phyloP scores from a whole-genome alignment of 1,284 basidiomycete genomes.

The Coniferiporia weirii region DNA sequence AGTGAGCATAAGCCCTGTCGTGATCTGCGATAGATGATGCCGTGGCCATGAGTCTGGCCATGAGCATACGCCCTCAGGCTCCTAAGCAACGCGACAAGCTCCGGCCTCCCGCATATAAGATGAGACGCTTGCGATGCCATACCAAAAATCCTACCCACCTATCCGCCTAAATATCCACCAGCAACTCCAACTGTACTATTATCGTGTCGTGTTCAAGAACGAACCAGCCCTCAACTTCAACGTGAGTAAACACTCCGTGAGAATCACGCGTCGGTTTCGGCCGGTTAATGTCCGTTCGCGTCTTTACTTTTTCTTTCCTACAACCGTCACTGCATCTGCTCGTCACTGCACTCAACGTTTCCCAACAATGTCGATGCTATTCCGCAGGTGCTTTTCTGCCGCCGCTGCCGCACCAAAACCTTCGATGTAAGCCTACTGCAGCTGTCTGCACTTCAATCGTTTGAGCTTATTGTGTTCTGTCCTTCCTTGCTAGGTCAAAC shows the following conservation, averaged over 20 bases:
- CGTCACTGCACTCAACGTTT: not conserved
- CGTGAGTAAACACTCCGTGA: slow-evolving; percentile 1
- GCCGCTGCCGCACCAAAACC: slow-evolving; percentile 1
- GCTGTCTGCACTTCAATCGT: not conserved
- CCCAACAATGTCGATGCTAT: slow-evolving; percentile 16
- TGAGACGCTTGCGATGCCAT: not conserved
- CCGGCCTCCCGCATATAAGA: not conserved
- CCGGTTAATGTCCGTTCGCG: no score
- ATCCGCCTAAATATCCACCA: not conserved
- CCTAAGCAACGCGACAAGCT: not conserved
- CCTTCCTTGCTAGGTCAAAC: slow-evolving; percentile 31
- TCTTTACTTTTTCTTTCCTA: not conserved
- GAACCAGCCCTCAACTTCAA: not conserved
- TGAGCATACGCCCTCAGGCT: not conserved
- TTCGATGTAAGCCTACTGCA: not conserved
- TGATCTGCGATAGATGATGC: not conserved
- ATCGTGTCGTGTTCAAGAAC: not conserved
- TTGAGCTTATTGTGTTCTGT: not conserved
- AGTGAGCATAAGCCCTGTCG: no score
- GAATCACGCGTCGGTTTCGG: not conserved
- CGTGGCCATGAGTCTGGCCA: not conserved
- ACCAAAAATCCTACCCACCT: not conserved
- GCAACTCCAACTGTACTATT: no score
- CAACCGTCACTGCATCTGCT: not conserved
- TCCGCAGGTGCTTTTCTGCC: slow-evolving; percentile 16